Evolutionary conservation across 345 rosid genomes (phyloP).

Genomic region (Erysimum cheiranthoides): DNA sequence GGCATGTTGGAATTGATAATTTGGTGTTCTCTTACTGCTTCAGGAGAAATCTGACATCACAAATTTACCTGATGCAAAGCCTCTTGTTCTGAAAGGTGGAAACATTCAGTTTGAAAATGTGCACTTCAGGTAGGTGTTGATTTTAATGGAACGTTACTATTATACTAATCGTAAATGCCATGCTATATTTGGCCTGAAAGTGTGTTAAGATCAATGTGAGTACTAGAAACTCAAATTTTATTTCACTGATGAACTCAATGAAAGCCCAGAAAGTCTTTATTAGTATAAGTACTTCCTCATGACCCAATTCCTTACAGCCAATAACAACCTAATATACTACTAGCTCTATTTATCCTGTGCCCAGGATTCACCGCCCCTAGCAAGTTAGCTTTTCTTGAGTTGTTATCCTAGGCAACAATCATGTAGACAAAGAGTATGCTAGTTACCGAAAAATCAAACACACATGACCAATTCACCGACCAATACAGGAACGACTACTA

Average conservation of each 20-base stretch:
- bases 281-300: neutral
- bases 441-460: neutral
- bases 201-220: slow-evolving; percentile 11
- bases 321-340: slow-evolving; percentile 5
- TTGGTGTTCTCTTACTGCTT: slow-evolving; percentile 38
- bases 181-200: neutral
- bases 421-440: neutral
- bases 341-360: neutral
- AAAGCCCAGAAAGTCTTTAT: neutral
- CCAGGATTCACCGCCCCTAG: neutral
- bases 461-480: slow-evolving; percentile 10
- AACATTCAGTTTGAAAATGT: slow-evolving; percentile 83
- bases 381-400: neutral
- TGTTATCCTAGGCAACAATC: neutral
- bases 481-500: neutral
- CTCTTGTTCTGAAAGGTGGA: slow-evolving; percentile 79
- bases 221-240: slow-evolving; percentile 8
- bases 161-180: slow-evolving; percentile 15
- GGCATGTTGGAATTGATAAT: slow-evolving; percentile 8
- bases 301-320: neutral
- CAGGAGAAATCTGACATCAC: slow-evolving; percentile 92
- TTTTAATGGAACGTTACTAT: slow-evolving; percentile 18
- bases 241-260: slow-evolving; percentile 7
- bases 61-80: slow-evolving; percentile 66
- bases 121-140: slow-evolving; percentile 74